Percentiles rank a stretch among this genome's conserved stretches.
These are phyloP conservation scores for Epichloe festucae DNA, from an alignment of 2,329 filamentous ascomycete genomes.

Conservation along the genomic window DNA sequence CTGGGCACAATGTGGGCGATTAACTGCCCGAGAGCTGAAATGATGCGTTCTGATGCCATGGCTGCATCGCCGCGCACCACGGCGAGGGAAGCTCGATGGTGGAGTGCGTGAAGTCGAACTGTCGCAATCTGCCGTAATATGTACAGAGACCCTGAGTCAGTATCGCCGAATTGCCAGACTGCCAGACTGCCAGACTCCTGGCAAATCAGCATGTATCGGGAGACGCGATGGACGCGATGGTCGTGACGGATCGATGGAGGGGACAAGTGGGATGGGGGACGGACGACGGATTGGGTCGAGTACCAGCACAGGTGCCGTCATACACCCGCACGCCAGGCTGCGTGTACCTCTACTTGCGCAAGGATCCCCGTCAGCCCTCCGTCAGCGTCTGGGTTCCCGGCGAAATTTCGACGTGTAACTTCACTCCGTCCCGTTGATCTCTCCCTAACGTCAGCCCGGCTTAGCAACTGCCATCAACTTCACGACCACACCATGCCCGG, in stretches of 20 bases:
- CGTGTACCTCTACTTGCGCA: background rate
- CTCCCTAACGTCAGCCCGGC: conserved; percentile 14
- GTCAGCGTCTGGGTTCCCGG: conserved; percentile 13
- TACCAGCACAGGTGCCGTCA: conserved; percentile 8
- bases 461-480: conserved; percentile 25
- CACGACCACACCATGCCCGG: conserved; percentile 26
- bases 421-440: conserved; percentile 19
- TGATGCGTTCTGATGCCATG: conserved; percentile 55
- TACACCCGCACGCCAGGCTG: too few species aligned
- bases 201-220: background rate
- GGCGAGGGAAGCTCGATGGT: background rate
- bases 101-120: too few species aligned
- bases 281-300: conserved; percentile 7
- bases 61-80: conserved; percentile 30
- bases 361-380: background rate
- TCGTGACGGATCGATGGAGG: conserved; percentile 9
- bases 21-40: conserved; percentile 66
- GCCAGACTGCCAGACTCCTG: background rate
- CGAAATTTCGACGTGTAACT: conserved; percentile 16
- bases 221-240: conserved; percentile 18
- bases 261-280: conserved; percentile 7
- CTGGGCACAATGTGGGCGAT: conserved; percentile 61
- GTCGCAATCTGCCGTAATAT: too few species aligned
- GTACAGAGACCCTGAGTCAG: too few species aligned
- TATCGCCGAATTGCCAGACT: too few species aligned